Evolutionary conservation across 441 rosid species (phyloP).

Genomic region (Gossypium lobatum): DNA sequence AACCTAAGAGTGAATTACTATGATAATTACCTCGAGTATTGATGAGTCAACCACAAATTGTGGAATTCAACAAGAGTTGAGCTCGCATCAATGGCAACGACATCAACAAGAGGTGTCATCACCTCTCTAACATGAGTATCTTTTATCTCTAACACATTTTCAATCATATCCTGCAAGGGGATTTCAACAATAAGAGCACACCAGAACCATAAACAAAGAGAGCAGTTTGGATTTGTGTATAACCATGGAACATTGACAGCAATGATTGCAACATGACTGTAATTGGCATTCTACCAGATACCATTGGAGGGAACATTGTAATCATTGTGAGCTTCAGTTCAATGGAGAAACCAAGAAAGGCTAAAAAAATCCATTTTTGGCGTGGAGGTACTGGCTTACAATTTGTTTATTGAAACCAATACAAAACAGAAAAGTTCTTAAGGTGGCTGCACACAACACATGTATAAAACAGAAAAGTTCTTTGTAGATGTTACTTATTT

Average conservation of each 20-base stretch:
- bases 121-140: slow-evolving; percentile 98
- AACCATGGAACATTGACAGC: background rate
- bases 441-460: background rate
- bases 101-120: slow-evolving; percentile 99
- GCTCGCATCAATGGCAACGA: slow-evolving; percentile 90
- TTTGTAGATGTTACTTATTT: background rate
- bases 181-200: slow-evolving; percentile 19
- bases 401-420: background rate
- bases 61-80: slow-evolving; percentile 84
- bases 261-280: background rate
- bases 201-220: slow-evolving; percentile 11
- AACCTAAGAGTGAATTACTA: background rate
- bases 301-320: background rate
- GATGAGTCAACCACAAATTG: slow-evolving; percentile 93
- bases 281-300: background rate
- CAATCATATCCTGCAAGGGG: slow-evolving; percentile 89
- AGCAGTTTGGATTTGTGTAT: background rate
- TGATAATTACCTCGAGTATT: slow-evolving; percentile 73
- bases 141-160: slow-evolving; percentile 96
- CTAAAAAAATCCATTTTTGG: background rate
- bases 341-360: background rate
- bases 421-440: too few species aligned
- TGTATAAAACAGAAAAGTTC: background rate
- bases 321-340: background rate
- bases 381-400: background rate